These are phyloP conservation scores for Nepenthes mirabilis DNA, from an alignment of 148 eudicot species.

Conservation along the genomic window DNA sequence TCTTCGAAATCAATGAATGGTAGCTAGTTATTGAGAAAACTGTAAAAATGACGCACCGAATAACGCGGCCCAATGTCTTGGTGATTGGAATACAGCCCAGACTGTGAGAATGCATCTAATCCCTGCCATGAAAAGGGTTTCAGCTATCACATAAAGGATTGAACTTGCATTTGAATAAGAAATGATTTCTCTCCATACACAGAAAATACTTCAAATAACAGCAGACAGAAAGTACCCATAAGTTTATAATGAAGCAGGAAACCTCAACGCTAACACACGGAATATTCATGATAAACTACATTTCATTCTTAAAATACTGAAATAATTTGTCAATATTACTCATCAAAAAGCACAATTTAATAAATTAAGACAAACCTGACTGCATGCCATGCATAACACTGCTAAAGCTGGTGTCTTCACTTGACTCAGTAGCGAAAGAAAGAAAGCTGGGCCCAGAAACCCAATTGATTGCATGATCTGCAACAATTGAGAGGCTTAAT, in stretches of 20 bases:
- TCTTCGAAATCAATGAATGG: too few relatives aligned
- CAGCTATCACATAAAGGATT: too few relatives aligned
- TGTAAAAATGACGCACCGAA: conserved; percentile 41
- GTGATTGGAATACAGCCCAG: conserved; percentile 95
- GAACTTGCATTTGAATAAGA: too few relatives aligned
- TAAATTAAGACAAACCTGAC: conserved; percentile 46
- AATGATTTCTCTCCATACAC: not conserved
- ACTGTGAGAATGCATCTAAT: conserved; percentile 89
- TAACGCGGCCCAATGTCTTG: conserved; percentile 98
- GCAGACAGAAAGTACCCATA: too few relatives aligned
- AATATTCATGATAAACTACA: too few relatives aligned
- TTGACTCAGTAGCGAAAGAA: conserved; percentile 66
- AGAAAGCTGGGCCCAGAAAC: conserved; percentile 93
- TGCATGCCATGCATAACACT: conserved; percentile 94
- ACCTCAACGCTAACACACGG: too few relatives aligned
- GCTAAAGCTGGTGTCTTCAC: conserved; percentile 85
- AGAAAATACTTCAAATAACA: too few relatives aligned
- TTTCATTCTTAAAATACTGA: too few relatives aligned
- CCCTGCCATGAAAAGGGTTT: conserved; percentile 40
- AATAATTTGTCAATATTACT: too few relatives aligned
- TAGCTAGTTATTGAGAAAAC: too few relatives aligned
- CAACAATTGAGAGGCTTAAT: conserved; percentile 6
- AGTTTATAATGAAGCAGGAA: too few relatives aligned
- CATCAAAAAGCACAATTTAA: too few relatives aligned
- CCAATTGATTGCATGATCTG: conserved; percentile 99